Base-by-base conservation (phyloP, 257 asterid genomes). In the Salvia hispanica region DNA sequence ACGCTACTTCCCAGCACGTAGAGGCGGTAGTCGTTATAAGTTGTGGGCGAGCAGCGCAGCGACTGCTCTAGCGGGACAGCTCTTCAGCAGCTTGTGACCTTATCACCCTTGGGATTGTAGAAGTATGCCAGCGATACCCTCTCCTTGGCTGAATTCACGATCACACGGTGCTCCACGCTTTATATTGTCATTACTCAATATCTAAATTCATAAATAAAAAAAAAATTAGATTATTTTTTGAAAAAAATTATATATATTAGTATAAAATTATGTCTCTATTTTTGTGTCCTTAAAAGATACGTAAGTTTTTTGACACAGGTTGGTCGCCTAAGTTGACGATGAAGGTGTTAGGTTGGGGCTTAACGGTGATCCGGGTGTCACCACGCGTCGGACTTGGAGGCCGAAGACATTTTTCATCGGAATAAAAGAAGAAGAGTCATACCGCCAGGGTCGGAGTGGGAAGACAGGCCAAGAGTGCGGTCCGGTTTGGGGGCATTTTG, bases 401-500 rank as follows among this genome's bases (percentile, higher is more conserved):
- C 98, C 98, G 18, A 81, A 62, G 8, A 89, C 95, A 6, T 87
- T 70, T n/a, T 1, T 77, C 81, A 2, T 92, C 98, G 10, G 98
- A 95, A 77, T 77, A 88, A 62, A n/a, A n/a, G n/a, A n/a, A 92
- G 89, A 58, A 89, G 76, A 75, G 98, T 92, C 78, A 92, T 68
- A 5, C 91, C 96, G 7, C 98, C 98, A 9, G 98, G 98, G 43
- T 92, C 98, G 6, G 98, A 92, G 61, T 92, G 98, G 36, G 96
- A 36, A 0, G 98, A 89, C 37, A 92, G 88, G 44, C 98, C 96
- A 7, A 92, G 73, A 0, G 98, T 84, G 39, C 89, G 88, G 63
- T 89, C 95, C 5, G 98, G 98, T n/a, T 31, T 92, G 98, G 48
- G 96, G 98, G 79, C 98, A 92, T 69, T 84, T 92, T n/a, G 98